A percentile compares a stretch with the other conserved stretches of the same genome.
Evolutionary conservation across 768 basidiomycete genomes (phyloP).

Genomic region (Chlorophyllum brunneum): DNA sequence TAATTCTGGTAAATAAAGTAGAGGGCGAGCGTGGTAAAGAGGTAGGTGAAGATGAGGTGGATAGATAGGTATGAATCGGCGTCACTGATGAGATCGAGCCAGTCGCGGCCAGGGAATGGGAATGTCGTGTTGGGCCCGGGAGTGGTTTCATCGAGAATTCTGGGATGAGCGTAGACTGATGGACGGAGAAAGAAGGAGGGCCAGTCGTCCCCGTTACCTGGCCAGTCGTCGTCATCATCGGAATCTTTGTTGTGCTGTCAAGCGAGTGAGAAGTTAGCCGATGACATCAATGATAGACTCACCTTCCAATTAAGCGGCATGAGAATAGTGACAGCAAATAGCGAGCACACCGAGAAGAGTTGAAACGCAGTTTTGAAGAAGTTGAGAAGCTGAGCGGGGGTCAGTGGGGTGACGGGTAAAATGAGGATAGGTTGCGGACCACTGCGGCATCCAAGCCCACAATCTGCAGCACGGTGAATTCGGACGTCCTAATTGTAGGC

Average conservation of each 20-base stretch:
- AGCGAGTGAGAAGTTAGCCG: conserved; percentile 12
- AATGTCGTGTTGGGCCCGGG: conserved; percentile 7
- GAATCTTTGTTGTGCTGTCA: conserved; percentile 63
- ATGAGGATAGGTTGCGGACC: conserved; percentile 41
- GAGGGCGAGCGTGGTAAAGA: conserved; percentile 86
- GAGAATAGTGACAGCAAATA: conserved; percentile 78
- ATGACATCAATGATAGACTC: conserved; percentile 20
- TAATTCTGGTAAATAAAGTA: conserved; percentile 89
- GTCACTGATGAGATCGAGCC: conserved; percentile 88
- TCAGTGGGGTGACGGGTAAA: not conserved
- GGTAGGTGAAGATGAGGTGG: conserved; percentile 90
- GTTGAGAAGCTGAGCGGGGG: conserved; percentile 64
- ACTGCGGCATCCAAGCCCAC: conserved; percentile 97
- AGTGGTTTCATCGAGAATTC: not conserved
- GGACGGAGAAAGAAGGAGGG: conserved; percentile 27
- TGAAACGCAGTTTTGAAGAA: conserved; percentile 96
- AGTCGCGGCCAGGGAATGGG: conserved; percentile 34
- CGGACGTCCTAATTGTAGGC: conserved; percentile 86
- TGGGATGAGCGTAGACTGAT: conserved; percentile 16
- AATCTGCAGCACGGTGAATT: conserved; percentile 92
- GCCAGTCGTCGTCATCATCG: conserved; percentile 50
- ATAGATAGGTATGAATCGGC: conserved; percentile 86
- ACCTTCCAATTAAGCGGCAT: conserved; percentile 97
- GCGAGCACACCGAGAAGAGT: conserved; percentile 81
- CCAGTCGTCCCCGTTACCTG: conserved; percentile 42